Percentiles rank a stretch among this genome's conserved stretches.
These are phyloP conservation scores for Trametes hirsuta DNA, from an alignment of 1,284 basidiomycete species.

Conservation along the genomic window DNA sequence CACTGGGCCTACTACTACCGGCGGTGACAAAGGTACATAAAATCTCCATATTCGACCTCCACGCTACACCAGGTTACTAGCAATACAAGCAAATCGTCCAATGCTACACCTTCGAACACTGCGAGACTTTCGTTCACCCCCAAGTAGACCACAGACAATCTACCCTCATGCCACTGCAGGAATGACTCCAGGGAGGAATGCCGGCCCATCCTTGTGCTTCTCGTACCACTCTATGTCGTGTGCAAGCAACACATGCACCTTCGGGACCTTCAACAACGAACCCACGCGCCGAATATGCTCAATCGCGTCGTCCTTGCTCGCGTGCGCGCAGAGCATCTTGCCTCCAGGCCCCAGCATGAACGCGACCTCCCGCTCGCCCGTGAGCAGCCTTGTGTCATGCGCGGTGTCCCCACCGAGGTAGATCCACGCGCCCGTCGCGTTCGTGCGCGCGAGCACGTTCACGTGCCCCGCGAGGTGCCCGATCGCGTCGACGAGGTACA, in stretches of 20 bases:
- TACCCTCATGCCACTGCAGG: too few relatives aligned
- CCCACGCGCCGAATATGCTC: conserved; percentile 45
- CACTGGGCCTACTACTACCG: too few relatives aligned
- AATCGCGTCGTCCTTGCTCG: conserved; percentile 44
- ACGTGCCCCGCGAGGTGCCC: conserved; percentile 58
- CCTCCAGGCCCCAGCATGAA: conserved; percentile 30
- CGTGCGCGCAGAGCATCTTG: conserved; percentile 43
- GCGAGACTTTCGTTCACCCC: too few relatives aligned
- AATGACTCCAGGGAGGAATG: conserved; percentile 14
- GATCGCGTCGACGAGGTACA: conserved; percentile 57
- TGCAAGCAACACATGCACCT: conserved; percentile 50
- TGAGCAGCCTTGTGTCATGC: conserved; percentile 55
- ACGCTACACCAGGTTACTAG: background rate
- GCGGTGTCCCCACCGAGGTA: conserved; percentile 59
- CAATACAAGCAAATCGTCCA: background rate
- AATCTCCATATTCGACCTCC: background rate
- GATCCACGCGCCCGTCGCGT: conserved; percentile 55
- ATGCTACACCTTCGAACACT: background rate
- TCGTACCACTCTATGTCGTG: conserved; percentile 56
- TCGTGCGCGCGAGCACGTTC: conserved; percentile 58
- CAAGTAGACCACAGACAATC: background rate
- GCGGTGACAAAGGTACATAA: too few relatives aligned
- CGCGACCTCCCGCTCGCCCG: conserved; percentile 47
- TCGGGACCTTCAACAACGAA: conserved; percentile 38
- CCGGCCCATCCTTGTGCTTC: conserved; percentile 10